Conservation (phyloP, 169 alveolate species). For the Besnoitia besnoiti region DNA sequence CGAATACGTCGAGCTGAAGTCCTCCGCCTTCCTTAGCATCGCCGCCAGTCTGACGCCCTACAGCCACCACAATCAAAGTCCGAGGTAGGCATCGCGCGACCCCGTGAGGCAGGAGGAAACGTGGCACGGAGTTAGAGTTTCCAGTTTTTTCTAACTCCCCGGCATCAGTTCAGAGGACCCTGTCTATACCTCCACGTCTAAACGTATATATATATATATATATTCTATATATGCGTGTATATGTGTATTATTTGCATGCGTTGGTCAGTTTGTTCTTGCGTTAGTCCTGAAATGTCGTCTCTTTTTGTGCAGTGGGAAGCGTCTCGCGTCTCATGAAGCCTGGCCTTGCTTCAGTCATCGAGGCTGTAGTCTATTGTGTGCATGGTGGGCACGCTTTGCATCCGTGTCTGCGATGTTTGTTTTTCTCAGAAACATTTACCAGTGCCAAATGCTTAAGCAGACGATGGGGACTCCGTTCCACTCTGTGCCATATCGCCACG, state of each 20-base stretch:
- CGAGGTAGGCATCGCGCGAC: conserved; percentile 42
- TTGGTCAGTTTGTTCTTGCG: no score
- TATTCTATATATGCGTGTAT: neutral
- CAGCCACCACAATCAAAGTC: conserved; percentile 96
- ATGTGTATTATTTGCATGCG: neutral
- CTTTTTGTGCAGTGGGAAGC: no score
- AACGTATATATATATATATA: neutral
- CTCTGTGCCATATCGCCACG: conserved; percentile 94
- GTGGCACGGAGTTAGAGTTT: no score
- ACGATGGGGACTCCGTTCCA: conserved; percentile 99
- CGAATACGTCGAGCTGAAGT: conserved; percentile 96
- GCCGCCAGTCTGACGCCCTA: conserved; percentile 98
- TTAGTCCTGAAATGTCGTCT: no score
- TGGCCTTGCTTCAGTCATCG: no score
- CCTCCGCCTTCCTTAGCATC: conserved; percentile 94
- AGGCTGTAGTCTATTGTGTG: no score
- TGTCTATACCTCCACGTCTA: no score
- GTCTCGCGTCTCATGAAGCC: no score
- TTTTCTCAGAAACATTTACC: conserved; percentile 91
- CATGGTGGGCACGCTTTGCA: no score
- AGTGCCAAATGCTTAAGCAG: conserved; percentile 99
- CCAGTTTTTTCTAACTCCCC: no score
- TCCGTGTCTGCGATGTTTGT: neutral
- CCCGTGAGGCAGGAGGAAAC: no score
- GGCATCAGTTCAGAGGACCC: no score